A percentile compares a stretch with the other conserved stretches of the same genome.
phyloP scores from a whole-genome alignment of 2,329 filamentous ascomycete genomes.

The Venturia nashicola region DNA sequence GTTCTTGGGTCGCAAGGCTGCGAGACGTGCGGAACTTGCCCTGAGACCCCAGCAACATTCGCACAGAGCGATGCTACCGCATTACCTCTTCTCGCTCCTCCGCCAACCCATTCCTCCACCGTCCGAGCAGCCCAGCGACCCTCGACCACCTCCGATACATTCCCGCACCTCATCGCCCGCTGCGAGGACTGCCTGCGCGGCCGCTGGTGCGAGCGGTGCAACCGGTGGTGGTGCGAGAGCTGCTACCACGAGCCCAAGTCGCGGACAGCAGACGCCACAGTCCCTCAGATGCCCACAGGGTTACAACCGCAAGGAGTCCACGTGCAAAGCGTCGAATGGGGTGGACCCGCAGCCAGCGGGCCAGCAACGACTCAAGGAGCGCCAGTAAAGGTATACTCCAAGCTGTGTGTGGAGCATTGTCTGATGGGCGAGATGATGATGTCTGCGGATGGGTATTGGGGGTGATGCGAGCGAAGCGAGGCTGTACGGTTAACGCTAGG shows the following conservation, averaged over 20 bases:
- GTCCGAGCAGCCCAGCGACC: conserved; percentile 52
- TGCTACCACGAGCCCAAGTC: too few relatives aligned
- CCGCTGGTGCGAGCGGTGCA: conserved; percentile 72
- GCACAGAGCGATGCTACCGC: conserved; percentile 40
- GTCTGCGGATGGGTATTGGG: too few relatives aligned
- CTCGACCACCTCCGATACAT: conserved; percentile 26
- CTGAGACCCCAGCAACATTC: conserved; percentile 60
- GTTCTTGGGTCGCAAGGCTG: conserved; percentile 58
- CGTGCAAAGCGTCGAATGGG: too few relatives aligned
- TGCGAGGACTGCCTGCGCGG: conserved; percentile 71
- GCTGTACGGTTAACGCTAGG: too few relatives aligned
- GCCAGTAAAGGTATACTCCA: conserved; percentile 62
- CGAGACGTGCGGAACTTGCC: conserved; percentile 58
- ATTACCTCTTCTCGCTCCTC: conserved; percentile 64
- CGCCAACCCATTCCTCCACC: conserved; percentile 58
- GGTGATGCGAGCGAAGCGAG: conserved; percentile 36
- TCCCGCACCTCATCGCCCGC: conserved; percentile 50
- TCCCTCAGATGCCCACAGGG: too few relatives aligned
- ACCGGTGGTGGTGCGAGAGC: conserved; percentile 84
- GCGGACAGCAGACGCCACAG: too few relatives aligned
- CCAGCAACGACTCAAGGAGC: too few relatives aligned
- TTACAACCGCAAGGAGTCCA: too few relatives aligned
- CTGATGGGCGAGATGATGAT: conserved; percentile 40
- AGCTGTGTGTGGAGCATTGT: conserved; percentile 45
- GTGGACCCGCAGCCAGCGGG: too few relatives aligned